Conservation (phyloP, 2,329 filamentous ascomycete genomes). For the Aspergillus chevalieri region DNA sequence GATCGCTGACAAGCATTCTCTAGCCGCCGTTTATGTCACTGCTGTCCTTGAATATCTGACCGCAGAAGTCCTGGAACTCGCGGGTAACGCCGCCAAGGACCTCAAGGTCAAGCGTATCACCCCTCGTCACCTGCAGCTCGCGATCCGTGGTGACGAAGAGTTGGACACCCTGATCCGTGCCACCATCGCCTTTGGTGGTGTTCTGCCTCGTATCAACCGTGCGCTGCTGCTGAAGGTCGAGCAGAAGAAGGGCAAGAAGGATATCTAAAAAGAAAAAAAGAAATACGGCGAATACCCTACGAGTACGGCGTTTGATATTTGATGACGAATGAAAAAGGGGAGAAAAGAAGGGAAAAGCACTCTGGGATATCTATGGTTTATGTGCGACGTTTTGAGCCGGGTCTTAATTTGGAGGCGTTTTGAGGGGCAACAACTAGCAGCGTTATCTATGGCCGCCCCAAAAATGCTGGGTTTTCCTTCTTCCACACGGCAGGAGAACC, state of each 20-base stretch:
- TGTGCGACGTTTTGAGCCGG: conserved; percentile 6
- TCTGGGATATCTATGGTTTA: conserved; percentile 6
- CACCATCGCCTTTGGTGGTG: conserved; percentile 97
- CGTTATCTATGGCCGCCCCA: background rate
- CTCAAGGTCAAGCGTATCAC: conserved; percentile 99
- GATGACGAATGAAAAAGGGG: conserved; percentile 17
- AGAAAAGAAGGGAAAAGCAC: conserved; percentile 14
- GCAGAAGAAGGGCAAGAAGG: conserved; percentile 78
- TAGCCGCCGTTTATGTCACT: conserved; percentile 90
- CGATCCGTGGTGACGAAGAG: conserved; percentile 97
- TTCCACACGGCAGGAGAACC: background rate
- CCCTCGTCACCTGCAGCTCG: conserved; percentile 92
- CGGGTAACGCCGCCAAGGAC: conserved; percentile 97
- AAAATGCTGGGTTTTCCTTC: background rate
- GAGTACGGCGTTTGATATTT: conserved; percentile 19
- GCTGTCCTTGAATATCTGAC: conserved; percentile 97
- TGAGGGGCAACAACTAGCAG: background rate
- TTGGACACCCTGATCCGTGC: conserved; percentile 94
- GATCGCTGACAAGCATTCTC: background rate
- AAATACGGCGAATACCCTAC: conserved; percentile 18
- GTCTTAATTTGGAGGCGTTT: background rate
- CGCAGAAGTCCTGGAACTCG: conserved; percentile 94
- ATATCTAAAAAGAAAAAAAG: too few species aligned
- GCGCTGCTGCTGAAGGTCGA: conserved; percentile 92
- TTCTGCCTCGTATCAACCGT: conserved; percentile 97